Evolutionary conservation across 176 grass and related monocot genomes (phyloP), one percentile per base, ranked within the genome.

Genomic region (Secale cereale): DNA sequence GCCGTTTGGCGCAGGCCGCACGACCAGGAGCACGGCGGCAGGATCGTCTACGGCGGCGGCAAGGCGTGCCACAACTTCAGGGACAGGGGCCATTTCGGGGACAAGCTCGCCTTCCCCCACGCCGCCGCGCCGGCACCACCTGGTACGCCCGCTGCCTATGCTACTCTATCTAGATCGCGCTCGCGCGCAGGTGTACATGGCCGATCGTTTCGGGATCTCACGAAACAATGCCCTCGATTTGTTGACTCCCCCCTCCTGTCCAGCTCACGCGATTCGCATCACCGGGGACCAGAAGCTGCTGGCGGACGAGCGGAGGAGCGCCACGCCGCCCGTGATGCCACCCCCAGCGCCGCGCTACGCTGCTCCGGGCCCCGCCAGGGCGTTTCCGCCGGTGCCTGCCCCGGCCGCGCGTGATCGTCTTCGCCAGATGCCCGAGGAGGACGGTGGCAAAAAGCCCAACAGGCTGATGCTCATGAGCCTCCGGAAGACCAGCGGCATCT

Each of bases 11-110:
- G 48, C 48, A 52, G 48, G 72, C 10, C 27, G 11, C 33, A 1
- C 13, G 48, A 52, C 48, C 48, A 52, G 48, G 48, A 52, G 48
- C 48, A 52, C 48, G 48, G 48, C 15, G 46, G 46, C 46, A 50
- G 46, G 46, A 17, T 50, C 46, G 46, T 17, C 15, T 50, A 50
- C 15, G 46, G 15, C 48, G 48, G 48, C 48, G 48, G 48, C 30
- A 82, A 43, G 90, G 79, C 80, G 15, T 91, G 84, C 82, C 85
- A 71, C 73, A 23, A 64, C 26, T 86, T 83, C 79, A 86, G 79
- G 80, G 86, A 81, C 65, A 85, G 1, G 78, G 86, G 82, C 86
- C 40, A 63, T 37, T 91, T 32, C 22, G 88, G 88, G 25, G 70
- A 81, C n/a, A 69, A 23, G 48, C 91, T 89, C 87, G 20, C 54